These are phyloP conservation scores for Sphaerulina populicola DNA, from an alignment of 2,329 filamentous ascomycete species.

Conservation along the genomic window DNA sequence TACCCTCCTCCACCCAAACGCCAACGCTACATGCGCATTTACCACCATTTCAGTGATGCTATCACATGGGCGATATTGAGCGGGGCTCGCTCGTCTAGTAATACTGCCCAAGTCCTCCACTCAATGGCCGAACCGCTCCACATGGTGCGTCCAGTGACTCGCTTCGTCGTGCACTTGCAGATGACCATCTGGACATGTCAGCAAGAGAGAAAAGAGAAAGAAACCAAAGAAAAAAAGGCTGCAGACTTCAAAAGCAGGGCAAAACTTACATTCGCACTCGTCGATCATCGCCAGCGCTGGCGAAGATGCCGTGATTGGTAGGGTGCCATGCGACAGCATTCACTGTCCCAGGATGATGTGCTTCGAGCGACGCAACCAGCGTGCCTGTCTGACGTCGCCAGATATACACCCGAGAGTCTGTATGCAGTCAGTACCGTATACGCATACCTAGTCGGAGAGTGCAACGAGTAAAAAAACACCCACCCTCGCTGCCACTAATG, in stretches of 20 bases:
- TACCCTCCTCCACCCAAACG: neutral
- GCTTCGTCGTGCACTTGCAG: constrained; percentile 9
- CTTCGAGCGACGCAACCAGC: constrained; percentile 66
- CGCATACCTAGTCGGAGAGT: no score
- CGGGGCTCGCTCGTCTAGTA: constrained; percentile 3
- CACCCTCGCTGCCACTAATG: constrained; percentile 82
- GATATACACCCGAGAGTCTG: constrained; percentile 66
- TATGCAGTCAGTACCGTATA: neutral
- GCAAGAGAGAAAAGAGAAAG: neutral
- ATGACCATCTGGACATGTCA: constrained; percentile 17
- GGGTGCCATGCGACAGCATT: constrained; percentile 91
- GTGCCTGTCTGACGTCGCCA: constrained; percentile 81
- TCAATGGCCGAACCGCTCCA: constrained; percentile 6
- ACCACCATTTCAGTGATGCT: neutral
- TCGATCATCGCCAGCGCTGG: constrained; percentile 80
- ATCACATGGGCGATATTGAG: neutral
- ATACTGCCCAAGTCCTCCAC: constrained; percentile 4
- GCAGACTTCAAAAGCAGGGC: neutral
- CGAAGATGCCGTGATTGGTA: constrained; percentile 70
- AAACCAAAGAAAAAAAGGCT: no score
- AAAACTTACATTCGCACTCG: constrained; percentile 70
- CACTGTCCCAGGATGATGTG: constrained; percentile 65
- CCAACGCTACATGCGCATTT: constrained; percentile 5
- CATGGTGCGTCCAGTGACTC: constrained; percentile 5
- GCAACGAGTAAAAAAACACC: neutral